These are phyloP conservation scores for Rhodocollybia butyracea DNA, from an alignment of 768 basidiomycete genomes.

Conservation along the genomic window DNA sequence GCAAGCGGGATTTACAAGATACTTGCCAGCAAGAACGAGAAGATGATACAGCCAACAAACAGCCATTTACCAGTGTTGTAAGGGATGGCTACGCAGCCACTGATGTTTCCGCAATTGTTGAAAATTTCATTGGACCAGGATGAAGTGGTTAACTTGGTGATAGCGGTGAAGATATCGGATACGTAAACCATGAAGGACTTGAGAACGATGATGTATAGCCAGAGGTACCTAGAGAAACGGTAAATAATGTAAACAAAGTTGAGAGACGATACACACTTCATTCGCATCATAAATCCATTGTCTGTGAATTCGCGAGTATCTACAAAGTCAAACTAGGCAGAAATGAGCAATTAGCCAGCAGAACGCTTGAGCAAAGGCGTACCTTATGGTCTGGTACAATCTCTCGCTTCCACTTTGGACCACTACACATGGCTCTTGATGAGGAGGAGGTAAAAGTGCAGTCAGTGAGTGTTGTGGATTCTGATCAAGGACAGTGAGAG, in stretches of 20 bases:
- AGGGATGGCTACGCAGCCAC: slow-evolving; percentile 83
- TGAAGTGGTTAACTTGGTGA: slow-evolving; percentile 91
- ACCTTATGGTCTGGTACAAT: slow-evolving; percentile 98
- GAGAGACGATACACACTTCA: slow-evolving; percentile 56
- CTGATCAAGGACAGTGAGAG: slow-evolving; percentile 21
- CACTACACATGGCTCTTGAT: slow-evolving; percentile 54
- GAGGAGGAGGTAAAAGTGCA: slow-evolving; percentile 19
- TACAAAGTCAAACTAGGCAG: slow-evolving; percentile 88
- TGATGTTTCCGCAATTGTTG: slow-evolving; percentile 57
- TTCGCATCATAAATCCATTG: slow-evolving; percentile 80
- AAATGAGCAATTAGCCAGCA: slow-evolving; percentile 18
- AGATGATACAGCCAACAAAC: slow-evolving; percentile 97
- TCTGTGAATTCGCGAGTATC: slow-evolving; percentile 91
- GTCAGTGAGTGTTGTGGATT: slow-evolving; percentile 22
- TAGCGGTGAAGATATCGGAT: slow-evolving; percentile 95
- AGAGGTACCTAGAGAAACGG: slow-evolving; percentile 66
- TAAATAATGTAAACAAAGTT: background rate
- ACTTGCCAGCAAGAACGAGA: slow-evolving; percentile 91
- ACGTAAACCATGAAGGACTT: slow-evolving; percentile 96
- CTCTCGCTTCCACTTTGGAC: slow-evolving; percentile 94
- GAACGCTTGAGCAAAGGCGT: background rate
- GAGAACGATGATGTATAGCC: slow-evolving; percentile 89
- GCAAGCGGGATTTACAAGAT: background rate
- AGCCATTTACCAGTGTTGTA: slow-evolving; percentile 93
- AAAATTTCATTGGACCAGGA: slow-evolving; percentile 93